These are phyloP conservation scores for Botryosphaeria dothidea DNA, from an alignment of 2,329 filamentous ascomycete genomes.

Conservation along the genomic window DNA sequence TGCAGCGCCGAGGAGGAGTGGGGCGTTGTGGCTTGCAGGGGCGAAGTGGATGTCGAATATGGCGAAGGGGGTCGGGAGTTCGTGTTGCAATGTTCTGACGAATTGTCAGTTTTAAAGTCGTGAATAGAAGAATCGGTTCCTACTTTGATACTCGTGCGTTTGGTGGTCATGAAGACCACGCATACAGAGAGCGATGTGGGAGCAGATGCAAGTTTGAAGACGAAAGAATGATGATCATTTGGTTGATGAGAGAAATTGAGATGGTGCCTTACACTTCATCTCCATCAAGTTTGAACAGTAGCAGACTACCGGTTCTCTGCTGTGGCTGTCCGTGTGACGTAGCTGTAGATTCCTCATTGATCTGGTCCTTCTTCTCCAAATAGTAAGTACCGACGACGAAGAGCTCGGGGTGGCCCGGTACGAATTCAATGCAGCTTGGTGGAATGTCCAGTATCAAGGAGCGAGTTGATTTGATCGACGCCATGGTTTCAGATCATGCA, in stretches of 20 bases:
- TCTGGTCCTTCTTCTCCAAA: conserved; percentile 56
- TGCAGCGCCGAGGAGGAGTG: conserved; percentile 67
- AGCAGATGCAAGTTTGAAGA: too few species aligned
- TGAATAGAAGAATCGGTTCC: too few species aligned
- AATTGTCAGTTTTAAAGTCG: neutral
- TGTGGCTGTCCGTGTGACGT: conserved; percentile 49
- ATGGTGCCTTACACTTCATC: conserved; percentile 56
- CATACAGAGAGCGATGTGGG: too few species aligned
- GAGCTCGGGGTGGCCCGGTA: conserved; percentile 60
- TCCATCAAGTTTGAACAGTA: conserved; percentile 62
- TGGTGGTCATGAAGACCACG: too few species aligned
- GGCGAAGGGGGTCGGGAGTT: conserved; percentile 66
- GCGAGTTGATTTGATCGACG: conserved; percentile 44
- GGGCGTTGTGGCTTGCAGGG: conserved; percentile 38
- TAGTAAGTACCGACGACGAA: conserved; percentile 86
- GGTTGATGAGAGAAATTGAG: conserved; percentile 29
- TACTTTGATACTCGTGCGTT: too few species aligned
- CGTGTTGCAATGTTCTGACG: conserved; percentile 41
- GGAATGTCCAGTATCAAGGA: conserved; percentile 64
- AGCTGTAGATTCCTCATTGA: conserved; percentile 23
- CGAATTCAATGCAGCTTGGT: conserved; percentile 78
- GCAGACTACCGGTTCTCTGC: conserved; percentile 70
- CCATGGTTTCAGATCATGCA: conserved; percentile 25
- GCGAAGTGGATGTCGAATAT: conserved; percentile 86
- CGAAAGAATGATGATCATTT: too few species aligned